Base-by-base conservation (phyloP, 73 alveolate genomes). In the Durusdinium trenchii region DNA sequence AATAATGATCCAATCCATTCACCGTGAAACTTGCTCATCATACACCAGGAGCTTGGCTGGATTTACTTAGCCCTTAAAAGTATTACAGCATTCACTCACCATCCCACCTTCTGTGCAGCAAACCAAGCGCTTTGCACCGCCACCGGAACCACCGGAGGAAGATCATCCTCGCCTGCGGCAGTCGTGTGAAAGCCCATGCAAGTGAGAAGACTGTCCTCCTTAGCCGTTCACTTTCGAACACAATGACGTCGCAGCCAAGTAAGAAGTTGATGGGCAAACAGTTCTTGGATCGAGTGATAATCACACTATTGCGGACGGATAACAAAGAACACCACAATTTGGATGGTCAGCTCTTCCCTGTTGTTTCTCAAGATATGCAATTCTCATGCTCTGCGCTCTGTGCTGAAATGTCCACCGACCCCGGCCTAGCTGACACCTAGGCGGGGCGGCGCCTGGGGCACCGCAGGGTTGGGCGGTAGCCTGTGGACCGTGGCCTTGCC, bases 91-190 rank as follows among this genome's bases (percentile, higher is more conserved):
- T 50, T n/a, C 35, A 26, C 50, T 7, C 43, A 0, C 43, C 43
- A 0, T 46, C 12, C 6, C 46, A 46, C 95, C 95, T 86, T 54
- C 62, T 86, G 95, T 0, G 95, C 95, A 3, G 95, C 95, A 43
- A 86, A 86, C 95, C 95, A 86, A 3, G 45, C 95, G 54, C 95
- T 86, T 46, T 86, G 95, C 71, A 86, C 95, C 20, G 42, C 95
- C 28, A 60, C 95, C 10, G 95, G 95, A 38, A 86, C 95, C 26
- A 42, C 78, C 45, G 95, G 95, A 36, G 43, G 82, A n/a, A 60
- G 43, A 50, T 86, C 95, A 18, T 86, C 95, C 45, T 81, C 91
- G 46, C 91, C 91, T 81, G 45, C 51, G 81, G 32, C 3, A 23
- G 1, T 60, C 73, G 73, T 60, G 73, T 60, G n/a, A n/a, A n/a